Base-by-base conservation (phyloP, 1,284 basidiomycete species). In the Irpex rosettiformis region DNA sequence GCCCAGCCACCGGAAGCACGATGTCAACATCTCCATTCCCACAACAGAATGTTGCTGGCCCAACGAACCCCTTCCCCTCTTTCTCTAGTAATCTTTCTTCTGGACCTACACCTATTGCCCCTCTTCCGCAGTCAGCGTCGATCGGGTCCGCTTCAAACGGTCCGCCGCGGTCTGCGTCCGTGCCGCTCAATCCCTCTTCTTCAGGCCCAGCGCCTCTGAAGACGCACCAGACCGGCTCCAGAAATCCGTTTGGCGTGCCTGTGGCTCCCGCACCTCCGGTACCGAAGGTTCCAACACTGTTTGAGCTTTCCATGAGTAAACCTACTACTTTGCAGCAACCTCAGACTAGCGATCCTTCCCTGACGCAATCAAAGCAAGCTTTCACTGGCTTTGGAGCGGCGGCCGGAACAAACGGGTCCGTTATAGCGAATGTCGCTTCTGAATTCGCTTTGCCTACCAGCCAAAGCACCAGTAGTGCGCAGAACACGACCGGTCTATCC, bases 221-320 rank as follows among this genome's bases (percentile, higher is more conserved):
- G 67, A 82, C 94, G 4, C 96, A 98, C 71, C 86, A 91, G 72
- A 99, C 96, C 1, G 96, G 96, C 18, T 93, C 93, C 2, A 88
- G 88, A 67, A 99, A 99, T 78, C 96, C 96, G 0, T 99, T 99
- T 67, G 95, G 95, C 5, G 83, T 87, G 24, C 82, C 90, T 2
- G 78, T 83, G 2, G 78, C 85, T 45, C 74, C 87, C n/a, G 75
- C 81, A 47, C 88, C 90, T 1, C 85, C 88, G 16, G 75, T 90
- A 18, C 86, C 90, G 2, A 90, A 88, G 70, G 79, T 80, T 18
- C 93, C 91, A 8, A 92, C 91, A 1, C 76, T 98, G 66, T 85
- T 92, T 72, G 90, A 97, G 67, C 73, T 98, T 6, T 83, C 88
- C 1, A 83, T 82, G 75, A 82, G 83, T 30, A 64, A 72, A 64